phyloP scores from a whole-genome alignment of 1,284 basidiomycete species.

The Lentinula novae-zelandiae region DNA sequence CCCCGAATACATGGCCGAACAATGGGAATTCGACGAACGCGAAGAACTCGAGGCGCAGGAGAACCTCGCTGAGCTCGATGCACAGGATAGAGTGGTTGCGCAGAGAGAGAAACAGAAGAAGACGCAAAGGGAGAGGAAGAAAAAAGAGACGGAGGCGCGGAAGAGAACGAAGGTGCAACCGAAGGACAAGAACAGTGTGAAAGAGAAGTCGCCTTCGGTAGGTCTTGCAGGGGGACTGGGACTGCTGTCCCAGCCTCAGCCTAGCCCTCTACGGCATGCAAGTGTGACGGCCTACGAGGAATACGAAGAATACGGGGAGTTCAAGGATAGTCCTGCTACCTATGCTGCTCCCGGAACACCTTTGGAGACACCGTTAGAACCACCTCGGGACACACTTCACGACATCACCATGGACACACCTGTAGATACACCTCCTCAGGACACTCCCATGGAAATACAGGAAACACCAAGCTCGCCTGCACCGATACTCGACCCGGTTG shows the following conservation, averaged over 20 bases:
- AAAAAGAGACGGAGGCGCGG: constrained; percentile 43
- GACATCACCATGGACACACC: no score
- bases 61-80: constrained; percentile 34
- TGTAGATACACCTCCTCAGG: not conserved
- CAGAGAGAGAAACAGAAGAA: constrained; percentile 49
- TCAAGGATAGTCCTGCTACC: not conserved
- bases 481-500: no score
- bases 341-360: no score
- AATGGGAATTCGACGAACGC: constrained; percentile 62
- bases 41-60: constrained; percentile 63
- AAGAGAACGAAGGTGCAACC: constrained; percentile 48
- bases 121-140: constrained; percentile 48
- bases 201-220: constrained; percentile 23
- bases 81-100: constrained; percentile 45
- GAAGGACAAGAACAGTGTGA: constrained; percentile 42
- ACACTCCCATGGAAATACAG: not conserved
- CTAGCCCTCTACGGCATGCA: constrained; percentile 9
- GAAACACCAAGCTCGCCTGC: not conserved
- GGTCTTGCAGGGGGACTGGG: constrained; percentile 3
- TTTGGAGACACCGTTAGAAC: no score
- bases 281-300: not conserved
- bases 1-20: constrained; percentile 73
- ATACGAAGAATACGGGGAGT: not conserved
- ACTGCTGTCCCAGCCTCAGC: constrained; percentile 2
- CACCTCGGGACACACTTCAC: no score